Conservation (phyloP, 2,329 filamentous ascomycete genomes). For the Paraphaeosphaeria minitans region DNA sequence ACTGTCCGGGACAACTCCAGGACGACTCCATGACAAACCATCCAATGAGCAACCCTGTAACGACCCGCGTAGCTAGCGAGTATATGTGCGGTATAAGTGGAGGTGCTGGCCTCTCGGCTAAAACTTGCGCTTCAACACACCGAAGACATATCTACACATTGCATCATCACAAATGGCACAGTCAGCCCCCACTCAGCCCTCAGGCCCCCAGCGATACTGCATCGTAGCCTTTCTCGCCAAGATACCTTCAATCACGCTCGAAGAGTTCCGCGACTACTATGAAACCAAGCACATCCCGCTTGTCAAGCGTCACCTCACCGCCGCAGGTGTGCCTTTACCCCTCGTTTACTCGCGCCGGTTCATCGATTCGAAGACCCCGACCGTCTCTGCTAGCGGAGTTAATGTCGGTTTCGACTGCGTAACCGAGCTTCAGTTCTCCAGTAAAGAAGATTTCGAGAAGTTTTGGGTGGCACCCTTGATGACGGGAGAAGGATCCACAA, state of each 20-base stretch:
- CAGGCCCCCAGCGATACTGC: background rate
- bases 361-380: background rate
- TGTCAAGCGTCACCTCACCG: background rate
- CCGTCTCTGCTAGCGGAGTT: background rate
- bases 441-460: conserved; percentile 1
- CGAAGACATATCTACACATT: background rate
- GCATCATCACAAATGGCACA: background rate
- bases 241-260: background rate
- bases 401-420: background rate
- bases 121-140: background rate
- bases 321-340: background rate
- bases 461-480: conserved; percentile 1
- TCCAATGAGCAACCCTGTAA: background rate
- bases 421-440: conserved; percentile 1
- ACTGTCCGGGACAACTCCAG: background rate
- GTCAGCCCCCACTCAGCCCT: background rate
- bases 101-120: background rate
- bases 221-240: conserved; percentile 1
- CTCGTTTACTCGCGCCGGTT: background rate
- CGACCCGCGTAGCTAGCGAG: background rate
- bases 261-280: conserved; percentile 1
- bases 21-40: background rate
- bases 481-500: background rate
- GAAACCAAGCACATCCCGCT: conserved; percentile 2
- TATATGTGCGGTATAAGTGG: background rate